A percentile compares a stretch with the other conserved stretches of the same genome.
These are phyloP conservation scores for Pyrenopolyporus hunteri DNA, from an alignment of 495 filamentous ascomycete species.

Conservation along the genomic window DNA sequence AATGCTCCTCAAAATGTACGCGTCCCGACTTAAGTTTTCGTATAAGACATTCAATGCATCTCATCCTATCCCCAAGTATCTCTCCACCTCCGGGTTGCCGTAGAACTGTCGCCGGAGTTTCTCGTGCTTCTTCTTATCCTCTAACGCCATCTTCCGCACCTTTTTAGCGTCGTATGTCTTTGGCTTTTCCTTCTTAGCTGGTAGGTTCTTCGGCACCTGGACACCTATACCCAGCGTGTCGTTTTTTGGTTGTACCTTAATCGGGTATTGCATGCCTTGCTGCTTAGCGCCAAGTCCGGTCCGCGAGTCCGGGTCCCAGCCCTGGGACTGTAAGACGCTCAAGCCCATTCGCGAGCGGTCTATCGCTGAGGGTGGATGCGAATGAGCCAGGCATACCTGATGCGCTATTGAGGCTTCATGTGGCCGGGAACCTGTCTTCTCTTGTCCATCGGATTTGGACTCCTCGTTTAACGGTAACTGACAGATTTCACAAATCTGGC, in stretches of 20 bases:
- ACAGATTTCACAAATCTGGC: constrained; percentile 43
- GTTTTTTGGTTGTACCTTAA: constrained; percentile 75
- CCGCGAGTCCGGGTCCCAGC: constrained; percentile 86
- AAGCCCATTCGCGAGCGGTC: constrained; percentile 81
- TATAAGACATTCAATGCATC: constrained; percentile 4
- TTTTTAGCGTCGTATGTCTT: constrained; percentile 74
- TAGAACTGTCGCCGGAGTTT: constrained; percentile 71
- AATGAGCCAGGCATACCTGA: constrained; percentile 79
- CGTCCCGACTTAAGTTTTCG: neutral
- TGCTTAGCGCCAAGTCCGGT: constrained; percentile 72
- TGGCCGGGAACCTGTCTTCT: constrained; percentile 29
- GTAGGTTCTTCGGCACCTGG: constrained; percentile 47
- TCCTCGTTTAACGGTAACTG: constrained; percentile 41
- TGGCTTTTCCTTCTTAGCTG: constrained; percentile 55
- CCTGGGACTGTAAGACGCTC: constrained; percentile 73
- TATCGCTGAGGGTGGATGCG: constrained; percentile 81
- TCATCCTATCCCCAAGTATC: constrained; percentile 64
- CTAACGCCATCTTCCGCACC: constrained; percentile 62
- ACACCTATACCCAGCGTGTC: constrained; percentile 76
- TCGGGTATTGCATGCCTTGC: constrained; percentile 75
- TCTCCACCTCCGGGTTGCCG: constrained; percentile 70
- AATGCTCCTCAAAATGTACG: constrained; percentile 1
- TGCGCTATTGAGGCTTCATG: constrained; percentile 81
- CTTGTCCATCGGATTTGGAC: constrained; percentile 17
- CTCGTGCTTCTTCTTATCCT: constrained; percentile 67